Base-by-base conservation (phyloP, 202 grass and related monocot genomes). In the Saccharum hybrid region DNA sequence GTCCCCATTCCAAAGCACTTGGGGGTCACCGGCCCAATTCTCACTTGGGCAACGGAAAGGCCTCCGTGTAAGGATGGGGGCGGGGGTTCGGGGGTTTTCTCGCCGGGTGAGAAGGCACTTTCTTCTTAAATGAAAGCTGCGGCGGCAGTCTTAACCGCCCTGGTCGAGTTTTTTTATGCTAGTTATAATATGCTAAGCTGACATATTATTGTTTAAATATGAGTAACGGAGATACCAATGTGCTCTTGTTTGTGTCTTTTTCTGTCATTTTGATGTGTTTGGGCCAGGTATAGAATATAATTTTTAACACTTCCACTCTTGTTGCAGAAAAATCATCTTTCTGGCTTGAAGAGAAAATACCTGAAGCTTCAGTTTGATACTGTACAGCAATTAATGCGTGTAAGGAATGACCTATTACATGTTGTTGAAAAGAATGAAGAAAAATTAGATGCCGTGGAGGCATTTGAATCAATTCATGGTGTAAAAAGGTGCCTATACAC, bases 321-420 rank as follows among this genome's bases (percentile, higher is more conserved):
- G 60, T 91, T 85, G 83, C 87, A 98, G 96, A 98, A 95, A 94
- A 98, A 98, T 60, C 96, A 98, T 82, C 93, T 98, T 81, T 98
- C 96, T 71, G 92, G 96, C 46, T 89, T 98, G 84, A 84, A 77
- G 38, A 93, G 91, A 71, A 90, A 91, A 82, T 98, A 98, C 76
- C 56, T 98, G 82, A 98, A 94, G 85, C 88, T 98, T 81, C 88
- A 85, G 76, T 95, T 98, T 67, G 92, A 98, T 63, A 95, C 92
- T 0, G 92, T 98, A 21, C 96, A 98, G 28, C 96, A 98, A 87
- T 78, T 98, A 83, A 93, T 98, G 87, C 82, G 77, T 52, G 96
- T 98, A 49, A 90, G 87, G 66, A 94, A 85, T 91, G 96, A 98
- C 70, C 90, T 98, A 30, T 81, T 91, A 77, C 89, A 95, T 88